Base-by-base conservation (phyloP, 2,329 filamentous ascomycete genomes). In the Torrubiellomyces zombiae region DNA sequence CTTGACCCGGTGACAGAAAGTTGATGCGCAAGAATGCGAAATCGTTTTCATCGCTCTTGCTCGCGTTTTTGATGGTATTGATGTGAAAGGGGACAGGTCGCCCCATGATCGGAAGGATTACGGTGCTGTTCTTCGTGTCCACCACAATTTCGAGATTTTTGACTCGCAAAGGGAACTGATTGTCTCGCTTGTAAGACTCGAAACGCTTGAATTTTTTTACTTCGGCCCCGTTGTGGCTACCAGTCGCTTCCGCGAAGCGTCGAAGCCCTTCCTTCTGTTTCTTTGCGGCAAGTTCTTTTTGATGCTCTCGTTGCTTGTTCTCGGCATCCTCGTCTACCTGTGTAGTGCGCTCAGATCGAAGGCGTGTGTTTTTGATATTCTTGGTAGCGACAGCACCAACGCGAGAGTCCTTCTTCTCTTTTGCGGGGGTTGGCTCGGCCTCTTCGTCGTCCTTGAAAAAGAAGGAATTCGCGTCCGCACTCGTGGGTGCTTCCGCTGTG, bases 131-230 rank as follows among this genome's bases (percentile, higher is more conserved):
- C 58, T 93, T 95, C 38, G 70, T 65, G 45, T 98, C 89, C 9
- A 95, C 82, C 13, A 93, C 67, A 32, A 98, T 82, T 33, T 80
- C 75, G 28, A 95, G 61, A 40, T 93, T 86, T 47, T 78, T 77
- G 36, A 92, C 73, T 43, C 73, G 75, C 9, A 66, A 46, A 2
- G 89, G 89, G 27, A 98, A 72, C 50, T 95, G 86, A 39, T 91
- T 93, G 49, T 95, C 89, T 32, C 86, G 73, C 61, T 95, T 98
- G 59, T 98, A 98, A 0, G 89, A 98, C 51, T 98, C 89, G 45
- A 95, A 98, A 28, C 83, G 80, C 60, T 95, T 95, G 63, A 98
- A 95, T 55, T 86, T 92, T 63, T 95, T 95, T 48, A 91, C 77
- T 37, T 89, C 77, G n/a, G 75, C 74, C 17, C 86, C 89, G 42